Evolutionary conservation across 2,329 filamentous ascomycete species (phyloP).

Genomic region (Aspergillus versicolor): DNA sequence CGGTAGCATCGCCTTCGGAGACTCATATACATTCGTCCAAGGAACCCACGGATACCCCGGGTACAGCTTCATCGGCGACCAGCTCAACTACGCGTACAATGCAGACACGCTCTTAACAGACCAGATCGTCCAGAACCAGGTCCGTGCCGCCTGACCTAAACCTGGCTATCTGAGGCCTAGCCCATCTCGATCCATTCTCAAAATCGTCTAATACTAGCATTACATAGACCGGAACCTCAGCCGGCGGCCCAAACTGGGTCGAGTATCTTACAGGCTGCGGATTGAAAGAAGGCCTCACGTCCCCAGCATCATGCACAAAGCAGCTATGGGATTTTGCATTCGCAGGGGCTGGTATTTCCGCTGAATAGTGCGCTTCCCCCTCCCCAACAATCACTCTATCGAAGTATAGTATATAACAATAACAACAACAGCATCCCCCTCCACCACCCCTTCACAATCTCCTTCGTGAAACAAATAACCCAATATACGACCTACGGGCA

Average conservation of each 20-base stretch:
- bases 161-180: too few species aligned
- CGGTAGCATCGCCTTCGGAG: slow-evolving; percentile 29
- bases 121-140: slow-evolving; percentile 52
- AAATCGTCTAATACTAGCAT: too few species aligned
- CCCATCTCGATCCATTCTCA: too few species aligned
- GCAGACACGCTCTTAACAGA: slow-evolving; percentile 45
- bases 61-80: slow-evolving; percentile 57
- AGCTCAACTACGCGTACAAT: slow-evolving; percentile 48
- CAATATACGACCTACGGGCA: slow-evolving; percentile 51
- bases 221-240: slow-evolving; percentile 47
- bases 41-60: slow-evolving; percentile 52
- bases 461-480: slow-evolving; percentile 51
- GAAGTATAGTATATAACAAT: not conserved
- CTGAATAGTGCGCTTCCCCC: slow-evolving; percentile 34
- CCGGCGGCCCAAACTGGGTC: slow-evolving; percentile 57
- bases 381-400: not conserved
- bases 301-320: slow-evolving; percentile 44
- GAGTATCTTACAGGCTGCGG: slow-evolving; percentile 55
- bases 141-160: not conserved
- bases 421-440: slow-evolving; percentile 41
- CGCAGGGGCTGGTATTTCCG: slow-evolving; percentile 52
- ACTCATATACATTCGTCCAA: slow-evolving; percentile 50
- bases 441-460: slow-evolving; percentile 53
- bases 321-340: slow-evolving; percentile 60
- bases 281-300: slow-evolving; percentile 43